Percentiles rank a stretch among this genome's conserved stretches.
Evolutionary conservation across 2,329 filamentous ascomycete species (phyloP).

Genomic region (Aspergillus cejpii): DNA sequence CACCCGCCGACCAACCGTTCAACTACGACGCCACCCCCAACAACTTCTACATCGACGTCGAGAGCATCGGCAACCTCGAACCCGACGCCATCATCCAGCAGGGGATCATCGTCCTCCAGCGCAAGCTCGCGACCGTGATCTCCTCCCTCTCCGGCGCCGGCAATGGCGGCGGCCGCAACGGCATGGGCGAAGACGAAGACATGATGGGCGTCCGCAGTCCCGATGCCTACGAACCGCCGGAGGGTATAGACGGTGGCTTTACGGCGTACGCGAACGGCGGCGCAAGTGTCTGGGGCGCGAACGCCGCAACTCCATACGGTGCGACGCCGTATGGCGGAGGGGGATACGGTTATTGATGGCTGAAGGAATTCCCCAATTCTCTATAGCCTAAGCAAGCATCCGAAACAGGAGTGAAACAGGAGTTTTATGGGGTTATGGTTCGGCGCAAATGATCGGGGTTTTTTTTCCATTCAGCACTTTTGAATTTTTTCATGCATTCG

Average conservation of each 20-base stretch:
- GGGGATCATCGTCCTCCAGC: slow-evolving; percentile 80
- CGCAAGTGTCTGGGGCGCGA: slow-evolving; percentile 60
- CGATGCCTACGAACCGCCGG: slow-evolving; percentile 44
- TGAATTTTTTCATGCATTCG: no score
- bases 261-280: slow-evolving; percentile 43
- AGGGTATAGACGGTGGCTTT: slow-evolving; percentile 40
- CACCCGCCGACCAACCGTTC: slow-evolving; percentile 76
- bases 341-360: slow-evolving; percentile 25
- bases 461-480: no score
- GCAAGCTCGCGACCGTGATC: slow-evolving; percentile 79
- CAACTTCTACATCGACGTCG: slow-evolving; percentile 89
- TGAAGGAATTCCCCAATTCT: background rate
- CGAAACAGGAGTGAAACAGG: no score
- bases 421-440: no score
- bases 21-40: slow-evolving; percentile 81
- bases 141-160: slow-evolving; percentile 52
- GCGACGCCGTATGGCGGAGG: slow-evolving; percentile 22
- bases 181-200: slow-evolving; percentile 41
- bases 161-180: slow-evolving; percentile 50
- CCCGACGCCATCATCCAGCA: slow-evolving; percentile 84
- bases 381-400: no score
- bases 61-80: slow-evolving; percentile 78
- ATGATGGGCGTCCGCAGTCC: slow-evolving; percentile 47
- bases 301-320: slow-evolving; percentile 56
- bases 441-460: no score